Evolutionary conservation across 192 early-diverging fungal genomes (phyloP).

Genomic region (Gaertneriomyces semiglobifer): DNA sequence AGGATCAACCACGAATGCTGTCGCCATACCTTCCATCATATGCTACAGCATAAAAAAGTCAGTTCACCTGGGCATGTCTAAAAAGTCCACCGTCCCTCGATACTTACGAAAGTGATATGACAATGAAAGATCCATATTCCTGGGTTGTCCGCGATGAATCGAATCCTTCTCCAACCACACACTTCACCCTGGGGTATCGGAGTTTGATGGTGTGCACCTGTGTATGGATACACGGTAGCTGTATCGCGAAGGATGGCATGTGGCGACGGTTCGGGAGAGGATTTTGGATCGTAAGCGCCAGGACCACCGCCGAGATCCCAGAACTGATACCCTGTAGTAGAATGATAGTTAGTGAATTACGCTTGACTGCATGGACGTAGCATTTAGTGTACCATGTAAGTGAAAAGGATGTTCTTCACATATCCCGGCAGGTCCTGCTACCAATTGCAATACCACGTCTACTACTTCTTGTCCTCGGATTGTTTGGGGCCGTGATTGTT

Average conservation of each 20-base stretch:
- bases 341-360: not conserved
- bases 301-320: no score
- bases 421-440: not conserved
- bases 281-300: no score
- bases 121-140: conserved; percentile 3
- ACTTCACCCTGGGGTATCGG: not conserved
- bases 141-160: conserved; percentile 1
- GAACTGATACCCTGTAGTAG: no score
- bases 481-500: no score
- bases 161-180: not conserved
- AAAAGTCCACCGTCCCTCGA: no score
- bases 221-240: not conserved
- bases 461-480: no score
- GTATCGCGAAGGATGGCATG: conserved; percentile 5
- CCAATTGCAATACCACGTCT: no score
- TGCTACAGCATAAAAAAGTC: not conserved
- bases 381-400: not conserved
- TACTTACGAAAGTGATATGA: conserved; percentile 1
- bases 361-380: not conserved
- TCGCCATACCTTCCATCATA: not conserved
- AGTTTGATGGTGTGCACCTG: not conserved
- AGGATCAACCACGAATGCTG: not conserved
- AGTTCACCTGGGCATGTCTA: no score
- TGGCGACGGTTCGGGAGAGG: no score
- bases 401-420: not conserved